A percentile compares a stretch with the other conserved stretches of the same genome.
Evolutionary conservation across 805 yeast species (phyloP).

Genomic region (Suhomyces kilbournensis): DNA sequence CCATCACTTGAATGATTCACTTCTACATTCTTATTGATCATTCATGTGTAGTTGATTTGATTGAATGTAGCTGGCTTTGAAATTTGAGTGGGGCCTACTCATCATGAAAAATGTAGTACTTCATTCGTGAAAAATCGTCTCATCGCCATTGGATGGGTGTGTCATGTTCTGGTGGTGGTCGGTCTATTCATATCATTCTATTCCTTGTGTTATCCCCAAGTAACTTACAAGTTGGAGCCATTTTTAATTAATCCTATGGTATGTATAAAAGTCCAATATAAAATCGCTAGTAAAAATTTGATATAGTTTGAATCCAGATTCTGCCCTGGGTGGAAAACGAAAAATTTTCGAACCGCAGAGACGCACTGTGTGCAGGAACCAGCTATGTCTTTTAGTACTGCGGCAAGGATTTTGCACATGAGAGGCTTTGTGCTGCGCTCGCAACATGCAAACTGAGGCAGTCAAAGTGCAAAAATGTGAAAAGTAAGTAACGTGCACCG

Average conservation of each 20-base stretch:
- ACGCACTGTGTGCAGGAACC: constrained; percentile 3
- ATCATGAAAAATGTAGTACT: neutral
- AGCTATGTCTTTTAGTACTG: neutral
- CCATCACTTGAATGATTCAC: neutral
- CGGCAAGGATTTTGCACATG: neutral
- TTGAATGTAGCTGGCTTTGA: neutral
- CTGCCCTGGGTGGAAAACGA: constrained; percentile 8
- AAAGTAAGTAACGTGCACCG: neutral
- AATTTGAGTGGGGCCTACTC: neutral
- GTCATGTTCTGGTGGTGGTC: neutral
- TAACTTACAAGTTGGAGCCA: constrained; percentile 26
- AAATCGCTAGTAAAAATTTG: constrained; percentile 5
- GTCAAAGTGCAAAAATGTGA: constrained; percentile 2
- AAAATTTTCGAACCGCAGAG: constrained; percentile 10
- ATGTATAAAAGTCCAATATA: constrained; percentile 2
- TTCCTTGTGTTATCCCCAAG: constrained; percentile 5
- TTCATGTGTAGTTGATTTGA: neutral
- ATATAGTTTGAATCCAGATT: constrained; percentile 5
- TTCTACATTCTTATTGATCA: neutral
- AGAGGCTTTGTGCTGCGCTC: neutral
- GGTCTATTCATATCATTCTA: neutral
- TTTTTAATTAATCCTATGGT: constrained; percentile 14
- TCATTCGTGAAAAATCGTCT: neutral
- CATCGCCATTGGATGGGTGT: neutral
- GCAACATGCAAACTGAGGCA: neutral